Evolutionary conservation across 1,284 basidiomycete genomes (phyloP), one percentile per base, ranked within the genome.

Genomic region (Rhodotorula sp.): DNA sequence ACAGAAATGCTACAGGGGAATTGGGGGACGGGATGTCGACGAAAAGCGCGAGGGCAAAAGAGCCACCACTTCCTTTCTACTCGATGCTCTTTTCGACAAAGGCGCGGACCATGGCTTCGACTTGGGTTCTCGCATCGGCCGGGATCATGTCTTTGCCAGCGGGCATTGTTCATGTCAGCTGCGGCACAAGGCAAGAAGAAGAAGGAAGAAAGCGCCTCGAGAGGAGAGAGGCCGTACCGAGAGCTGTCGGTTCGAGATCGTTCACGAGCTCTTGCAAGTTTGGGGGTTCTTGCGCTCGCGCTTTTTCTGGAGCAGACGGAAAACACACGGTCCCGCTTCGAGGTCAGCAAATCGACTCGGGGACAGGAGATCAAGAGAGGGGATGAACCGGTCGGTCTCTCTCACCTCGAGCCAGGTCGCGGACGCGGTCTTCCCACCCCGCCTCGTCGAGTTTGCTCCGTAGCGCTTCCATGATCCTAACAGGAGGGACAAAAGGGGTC

Each of bases 51-150:
- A n/a, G 5, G 14, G 51, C n/a, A 14, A n/a, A 26, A 54, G 45
- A 30, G 33, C 7, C 45, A 10, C 49, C 30, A 49, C 46, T 22
- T 24, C 57, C 14, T 42, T 33, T 30, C 62, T 46, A 73, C 64
- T 75, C 74, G 46, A 73, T 66, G 42, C 68, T 73, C 64, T 75
- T 73, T 55, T 75, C 68, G 57, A 75, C 74, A 12, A 75, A 75
- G 4, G 62, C 62, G n/a, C 64, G 62, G 14, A 75, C 59, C 66
- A 73, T 64, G 20, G 45, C 67, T 45, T 75, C 67, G 46, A 75
- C 64, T 62, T 75, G 69, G 30, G 60, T 26, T 4, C 62, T 30
- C 17, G 73, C 67, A 1, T 66, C 62, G 37, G 56, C 18, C 5
- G 74, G 74, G 24, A 75, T 60, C 44, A 68, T 33, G 3, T 68